Evolutionary conservation across 2,329 filamentous ascomycete genomes (phyloP), one percentile per base, ranked within the genome.

Genomic region (Xylariaceae sp.): DNA sequence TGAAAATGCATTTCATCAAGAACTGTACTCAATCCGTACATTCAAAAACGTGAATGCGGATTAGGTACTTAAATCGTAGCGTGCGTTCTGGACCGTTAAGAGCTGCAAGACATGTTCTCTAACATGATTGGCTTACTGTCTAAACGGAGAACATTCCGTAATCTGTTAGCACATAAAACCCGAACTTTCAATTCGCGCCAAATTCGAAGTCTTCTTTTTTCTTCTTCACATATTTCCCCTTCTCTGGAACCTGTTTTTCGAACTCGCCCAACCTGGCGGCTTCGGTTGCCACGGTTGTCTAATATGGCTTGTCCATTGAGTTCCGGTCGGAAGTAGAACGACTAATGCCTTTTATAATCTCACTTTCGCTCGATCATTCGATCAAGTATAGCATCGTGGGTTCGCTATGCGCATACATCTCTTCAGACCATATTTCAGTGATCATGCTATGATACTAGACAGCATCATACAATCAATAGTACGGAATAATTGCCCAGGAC

Each of bases 361-460:
- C 76, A 74, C 75, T 73, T 74, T 76, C 76, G 75, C 78, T 77
- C 71, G 61, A 70, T 69, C 67, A 64, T 77, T 77, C 71, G 61
- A 70, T 69, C 67, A 64, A 74, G 75, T 78, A 77, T 78, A 77
- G 78, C 76, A 77, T 75, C 73, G 74, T 76, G 77, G 82, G 81
- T 85, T 85, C 82, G 82, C 82, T 85, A 81, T 82, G 81, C 74
- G 82, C 81, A 77, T 72, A 84, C 80, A 85, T 66, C 18, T 57
- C 10, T 10, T 13, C 17, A 23, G 18, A n/a, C 7, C n/a, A 3
- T 11, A 9, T 35, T 53, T 3, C 5, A 37, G 48, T 45, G n/a
- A 13, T 60, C 37, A 10, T 13, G 37, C 37, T 13, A 42, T 30
- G 23, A 30, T 30, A 30, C 23, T 30, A 30, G 23, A 30, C 23